These are phyloP conservation scores for Silene coronaria DNA, from an alignment of 179 eudicot genomes.

Conservation along the genomic window DNA sequence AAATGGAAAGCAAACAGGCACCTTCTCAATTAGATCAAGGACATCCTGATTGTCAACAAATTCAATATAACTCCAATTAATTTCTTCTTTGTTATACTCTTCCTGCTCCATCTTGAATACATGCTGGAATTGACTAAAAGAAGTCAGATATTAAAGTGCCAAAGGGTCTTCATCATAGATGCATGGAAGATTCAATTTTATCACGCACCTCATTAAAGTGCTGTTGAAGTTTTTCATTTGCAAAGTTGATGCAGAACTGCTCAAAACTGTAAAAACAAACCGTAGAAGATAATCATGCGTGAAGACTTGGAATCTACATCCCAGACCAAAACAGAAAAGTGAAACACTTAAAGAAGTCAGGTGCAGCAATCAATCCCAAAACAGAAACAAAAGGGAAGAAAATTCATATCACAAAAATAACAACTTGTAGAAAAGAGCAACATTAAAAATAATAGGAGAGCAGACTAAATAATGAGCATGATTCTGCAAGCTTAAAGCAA, in stretches of 20 bases:
- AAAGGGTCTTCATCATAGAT: background rate
- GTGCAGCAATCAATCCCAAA: background rate
- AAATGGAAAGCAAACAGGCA: constrained; percentile 22
- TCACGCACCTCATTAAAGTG: constrained; percentile 86
- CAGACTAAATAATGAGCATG: background rate
- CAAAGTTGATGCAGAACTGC: constrained; percentile 97
- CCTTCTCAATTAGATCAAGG: constrained; percentile 93
- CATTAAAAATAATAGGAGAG: constrained; percentile 1
- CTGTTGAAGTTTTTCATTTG: constrained; percentile 96
- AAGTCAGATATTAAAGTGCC: constrained; percentile 12
- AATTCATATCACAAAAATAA: background rate
- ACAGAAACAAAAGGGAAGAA: background rate
- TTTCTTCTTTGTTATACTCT: constrained; percentile 82
- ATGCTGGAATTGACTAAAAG: constrained; percentile 46
- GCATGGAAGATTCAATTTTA: background rate
- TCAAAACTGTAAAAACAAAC: constrained; percentile 58
- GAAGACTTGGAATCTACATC: background rate
- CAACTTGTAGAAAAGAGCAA: background rate
- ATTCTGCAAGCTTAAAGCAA: constrained; percentile 1
- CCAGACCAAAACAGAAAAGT: background rate
- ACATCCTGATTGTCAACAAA: constrained; percentile 97
- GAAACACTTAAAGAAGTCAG: background rate
- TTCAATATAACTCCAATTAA: constrained; percentile 96
- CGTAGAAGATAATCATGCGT: background rate
- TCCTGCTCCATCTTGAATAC: constrained; percentile 99